Conservation (phyloP, 108 stramenopile species). For the Seminavis robusta region DNA sequence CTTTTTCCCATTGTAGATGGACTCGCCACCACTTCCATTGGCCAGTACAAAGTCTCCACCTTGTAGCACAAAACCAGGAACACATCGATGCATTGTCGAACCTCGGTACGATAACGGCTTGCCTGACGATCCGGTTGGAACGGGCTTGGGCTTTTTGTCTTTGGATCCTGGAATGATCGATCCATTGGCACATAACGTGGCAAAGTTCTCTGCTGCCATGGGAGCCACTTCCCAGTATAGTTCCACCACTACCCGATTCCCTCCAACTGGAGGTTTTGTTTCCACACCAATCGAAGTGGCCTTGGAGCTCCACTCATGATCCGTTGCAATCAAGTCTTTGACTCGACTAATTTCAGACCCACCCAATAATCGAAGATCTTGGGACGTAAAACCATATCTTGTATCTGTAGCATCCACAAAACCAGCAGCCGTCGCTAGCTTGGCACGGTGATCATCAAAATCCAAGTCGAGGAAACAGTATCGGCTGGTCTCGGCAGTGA, state of each 20-base stretch:
- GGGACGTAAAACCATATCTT: conserved; percentile 72
- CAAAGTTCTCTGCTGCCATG: conserved; percentile 88
- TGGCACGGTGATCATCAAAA: conserved; percentile 28
- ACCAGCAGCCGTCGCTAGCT: conserved; percentile 54
- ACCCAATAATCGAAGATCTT: conserved; percentile 60
- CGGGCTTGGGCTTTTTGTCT: conserved; percentile 24
- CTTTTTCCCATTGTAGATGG: conserved; percentile 83
- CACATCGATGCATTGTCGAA: conserved; percentile 75
- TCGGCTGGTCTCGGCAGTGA: conserved; percentile 6
- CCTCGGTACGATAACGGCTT: conserved; percentile 75
- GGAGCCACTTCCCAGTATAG: conserved; percentile 82
- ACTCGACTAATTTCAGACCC: conserved; percentile 78
- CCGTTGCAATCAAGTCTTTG: conserved; percentile 45
- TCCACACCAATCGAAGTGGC: conserved; percentile 7
- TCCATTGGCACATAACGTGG: conserved; percentile 72
- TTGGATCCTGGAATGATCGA: conserved; percentile 14
- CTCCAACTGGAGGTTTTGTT: conserved; percentile 18
- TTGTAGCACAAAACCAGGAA: conserved; percentile 83
- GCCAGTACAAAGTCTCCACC: conserved; percentile 95
- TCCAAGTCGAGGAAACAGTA: conserved; percentile 55
- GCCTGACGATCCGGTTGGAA: conserved; percentile 74
- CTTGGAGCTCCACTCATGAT: conserved; percentile 63
- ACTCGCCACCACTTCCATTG: conserved; percentile 96
- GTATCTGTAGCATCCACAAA: conserved; percentile 81
- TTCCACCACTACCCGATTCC: conserved; percentile 64